These are phyloP conservation scores for Limnanthes douglasii DNA, from an alignment of 345 rosid species.

Conservation along the genomic window DNA sequence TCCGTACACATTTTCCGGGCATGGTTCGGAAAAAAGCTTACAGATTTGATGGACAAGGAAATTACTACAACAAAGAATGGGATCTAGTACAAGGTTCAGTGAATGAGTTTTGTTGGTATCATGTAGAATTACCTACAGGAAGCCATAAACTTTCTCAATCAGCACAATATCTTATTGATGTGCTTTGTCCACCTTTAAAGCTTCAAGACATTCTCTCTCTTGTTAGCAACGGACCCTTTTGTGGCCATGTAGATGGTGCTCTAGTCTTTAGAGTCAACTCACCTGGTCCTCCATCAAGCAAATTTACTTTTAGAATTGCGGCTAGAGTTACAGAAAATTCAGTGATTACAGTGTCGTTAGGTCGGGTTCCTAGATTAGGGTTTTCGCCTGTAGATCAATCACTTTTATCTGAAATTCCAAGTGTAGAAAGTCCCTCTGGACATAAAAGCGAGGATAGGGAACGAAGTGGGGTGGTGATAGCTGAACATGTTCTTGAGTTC, in stretches of 20 bases:
- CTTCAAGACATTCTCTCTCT: conserved; percentile 90
- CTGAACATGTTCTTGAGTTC: conserved; percentile 95
- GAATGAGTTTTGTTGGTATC: conserved; percentile 90
- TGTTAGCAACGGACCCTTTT: conserved; percentile 92
- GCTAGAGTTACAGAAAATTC: conserved; percentile 85
- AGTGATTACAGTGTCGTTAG: conserved; percentile 84
- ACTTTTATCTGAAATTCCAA: conserved; percentile 84
- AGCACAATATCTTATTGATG: conserved; percentile 77
- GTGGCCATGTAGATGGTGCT: conserved; percentile 81
- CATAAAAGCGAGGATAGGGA: conserved; percentile 35
- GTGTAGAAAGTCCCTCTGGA: conserved; percentile 46
- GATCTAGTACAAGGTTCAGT: conserved; percentile 63
- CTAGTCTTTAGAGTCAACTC: conserved; percentile 95
- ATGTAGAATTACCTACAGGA: conserved; percentile 77
- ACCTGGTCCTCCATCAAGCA: conserved; percentile 68
- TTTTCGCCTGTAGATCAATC: conserved; percentile 75
- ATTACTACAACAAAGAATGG: conserved; percentile 62
- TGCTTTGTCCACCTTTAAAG: conserved; percentile 88
- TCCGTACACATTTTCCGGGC: conserved; percentile 39
- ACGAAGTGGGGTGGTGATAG: conserved; percentile 61
- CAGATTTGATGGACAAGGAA: conserved; percentile 69
- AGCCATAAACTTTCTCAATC: conserved; percentile 68
- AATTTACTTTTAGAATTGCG: conserved; percentile 75
- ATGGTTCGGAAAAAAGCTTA: conserved; percentile 74
- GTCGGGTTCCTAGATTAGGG: conserved; percentile 81